Base-by-base conservation (phyloP, 306 rosid species). In the Hippophae gyantsensis region DNA sequence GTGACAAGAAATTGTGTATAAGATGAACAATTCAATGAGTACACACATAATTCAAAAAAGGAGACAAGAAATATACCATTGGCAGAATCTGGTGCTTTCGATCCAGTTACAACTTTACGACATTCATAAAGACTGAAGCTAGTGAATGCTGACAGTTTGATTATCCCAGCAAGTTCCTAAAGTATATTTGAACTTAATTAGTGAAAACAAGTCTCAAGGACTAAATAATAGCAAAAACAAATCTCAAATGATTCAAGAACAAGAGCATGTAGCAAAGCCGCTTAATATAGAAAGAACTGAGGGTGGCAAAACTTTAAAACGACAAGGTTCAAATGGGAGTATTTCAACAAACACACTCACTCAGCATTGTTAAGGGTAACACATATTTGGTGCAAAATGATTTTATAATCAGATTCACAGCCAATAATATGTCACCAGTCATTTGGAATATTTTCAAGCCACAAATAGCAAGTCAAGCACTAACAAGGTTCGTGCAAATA, bases 131-230 rank as follows among this genome's bases (percentile, higher is more conserved):
- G 79, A 77, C 86, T 81, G 68, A 90, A 90, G 78, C 85, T 86
- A 53, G 95, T 80, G 77, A 71, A 81, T 65, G 86, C 77, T 60
- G 94, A 75, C 66, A 90, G 70, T 61, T 86, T 90, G 58, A 90
- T 90, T 73, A 82, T 77, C 76, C 90, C 86, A 45, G 94, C 93
- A 58, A 90, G 95, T 69, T 90, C 97, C 99, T 92, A 86, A 66
- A 73, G 75, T 38, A 54, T 27, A 62, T 43, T 52, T 56, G 67
- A 56, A 57, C 56, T 54, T 63, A 42, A 53, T 65, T 59, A 53
- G 67, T 61, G 53, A 64, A 25, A 52, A 52, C n/a, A 58, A 57
- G 56, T 68, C 63, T 57, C 46, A 50, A 49, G 42, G 10, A 27
- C 47, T 14, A 45, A 27, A 72, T 9, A 54, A 40, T 44, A 23